phyloP scores from a whole-genome alignment of 116 monocot species.

The Dioscorea cayenensis region DNA sequence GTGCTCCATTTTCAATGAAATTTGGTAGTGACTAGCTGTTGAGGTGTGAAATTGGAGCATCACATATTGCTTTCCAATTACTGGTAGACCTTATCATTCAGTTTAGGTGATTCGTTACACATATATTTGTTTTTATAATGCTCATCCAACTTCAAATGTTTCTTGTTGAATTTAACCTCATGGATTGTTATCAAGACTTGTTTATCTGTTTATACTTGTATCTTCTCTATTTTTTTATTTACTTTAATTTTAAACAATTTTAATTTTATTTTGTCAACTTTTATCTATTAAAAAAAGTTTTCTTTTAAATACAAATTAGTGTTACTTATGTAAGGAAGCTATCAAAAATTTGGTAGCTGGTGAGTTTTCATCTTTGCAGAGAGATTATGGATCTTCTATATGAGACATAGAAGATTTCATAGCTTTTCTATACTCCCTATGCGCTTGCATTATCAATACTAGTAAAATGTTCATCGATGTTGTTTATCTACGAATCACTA shows the following conservation, averaged over 20 bases:
- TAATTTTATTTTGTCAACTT: too few species aligned
- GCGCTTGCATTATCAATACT: slow-evolving; percentile 70
- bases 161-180: neutral
- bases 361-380: slow-evolving; percentile 63
- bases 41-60: slow-evolving; percentile 70
- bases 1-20: neutral
- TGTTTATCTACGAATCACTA: neutral
- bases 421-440: slow-evolving; percentile 37
- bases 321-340: slow-evolving; percentile 39
- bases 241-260: too few species aligned
- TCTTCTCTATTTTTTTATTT: too few species aligned
- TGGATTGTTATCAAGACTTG: neutral
- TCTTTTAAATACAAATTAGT: neutral
- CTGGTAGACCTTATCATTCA: slow-evolving; percentile 77
- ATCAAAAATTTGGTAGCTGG: slow-evolving; percentile 52
- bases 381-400: slow-evolving; percentile 90
- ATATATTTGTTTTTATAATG: neutral
- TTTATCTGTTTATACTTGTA: neutral
- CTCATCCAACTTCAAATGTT: neutral
- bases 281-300: too few species aligned
- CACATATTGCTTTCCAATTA: slow-evolving; percentile 44
- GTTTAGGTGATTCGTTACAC: slow-evolving; percentile 44
- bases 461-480: slow-evolving; percentile 25
- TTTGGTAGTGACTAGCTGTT: slow-evolving; percentile 33
- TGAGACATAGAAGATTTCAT: slow-evolving; percentile 59